phyloP scores from a whole-genome alignment of 1,284 basidiomycete genomes.

The Lentinula novae-zelandiae region DNA sequence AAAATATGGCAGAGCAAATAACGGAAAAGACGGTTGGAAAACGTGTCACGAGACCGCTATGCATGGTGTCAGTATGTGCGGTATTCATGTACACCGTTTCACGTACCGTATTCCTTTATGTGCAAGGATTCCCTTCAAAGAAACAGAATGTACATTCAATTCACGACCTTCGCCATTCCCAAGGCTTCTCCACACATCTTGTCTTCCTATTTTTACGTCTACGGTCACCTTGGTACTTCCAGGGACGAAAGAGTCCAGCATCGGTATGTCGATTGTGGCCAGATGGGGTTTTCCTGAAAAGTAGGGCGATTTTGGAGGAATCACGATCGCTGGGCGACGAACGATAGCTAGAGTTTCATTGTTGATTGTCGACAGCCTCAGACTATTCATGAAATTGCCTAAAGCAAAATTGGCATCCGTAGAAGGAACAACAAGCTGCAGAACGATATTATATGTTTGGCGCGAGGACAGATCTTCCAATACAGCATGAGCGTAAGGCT shows the following conservation, averaged over 20 bases:
- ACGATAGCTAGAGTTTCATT: conserved; percentile 58
- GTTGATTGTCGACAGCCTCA: conserved; percentile 50
- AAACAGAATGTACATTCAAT: conserved; percentile 58
- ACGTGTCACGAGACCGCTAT: conserved; percentile 63
- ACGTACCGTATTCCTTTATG: conserved; percentile 63
- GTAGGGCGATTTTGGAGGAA: conserved; percentile 42
- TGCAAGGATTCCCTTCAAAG: conserved; percentile 54
- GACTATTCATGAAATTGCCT: conserved; percentile 76
- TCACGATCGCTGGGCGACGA: conserved; percentile 62
- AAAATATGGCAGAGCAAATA: conserved; percentile 45
- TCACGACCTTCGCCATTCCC: conserved; percentile 68
- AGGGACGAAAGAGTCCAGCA: conserved; percentile 50
- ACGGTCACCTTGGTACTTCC: conserved; percentile 48
- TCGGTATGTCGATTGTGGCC: conserved; percentile 45
- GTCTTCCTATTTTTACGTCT: conserved; percentile 60
- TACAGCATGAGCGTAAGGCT: conserved; percentile 55
- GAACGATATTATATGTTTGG: conserved; percentile 69
- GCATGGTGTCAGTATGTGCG: conserved; percentile 9
- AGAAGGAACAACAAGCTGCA: conserved; percentile 63
- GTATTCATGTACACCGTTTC: neutral
- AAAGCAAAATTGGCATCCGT: conserved; percentile 65
- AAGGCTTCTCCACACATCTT: conserved; percentile 63
- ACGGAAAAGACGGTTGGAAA: conserved; percentile 56
- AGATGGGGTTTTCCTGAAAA: conserved; percentile 35
- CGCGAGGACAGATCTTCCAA: conserved; percentile 48